Evolutionary conservation across 768 basidiomycete species (phyloP).

Genomic region (Nidularia pulvinata): DNA sequence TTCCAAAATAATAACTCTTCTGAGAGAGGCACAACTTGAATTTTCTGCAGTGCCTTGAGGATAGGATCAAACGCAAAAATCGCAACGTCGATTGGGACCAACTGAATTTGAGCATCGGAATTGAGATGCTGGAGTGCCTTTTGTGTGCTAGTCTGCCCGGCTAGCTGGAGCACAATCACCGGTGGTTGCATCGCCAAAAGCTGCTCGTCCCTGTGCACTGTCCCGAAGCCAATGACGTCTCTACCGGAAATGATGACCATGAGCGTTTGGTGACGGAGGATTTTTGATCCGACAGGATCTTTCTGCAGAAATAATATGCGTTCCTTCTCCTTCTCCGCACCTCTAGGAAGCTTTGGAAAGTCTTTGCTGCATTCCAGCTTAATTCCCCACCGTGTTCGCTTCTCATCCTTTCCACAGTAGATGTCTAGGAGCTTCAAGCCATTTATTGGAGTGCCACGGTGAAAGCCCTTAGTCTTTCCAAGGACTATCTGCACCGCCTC

Average conservation of each 20-base stretch:
- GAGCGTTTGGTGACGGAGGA: constrained; percentile 54
- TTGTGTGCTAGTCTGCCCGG: constrained; percentile 33
- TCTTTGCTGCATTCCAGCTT: constrained; percentile 32
- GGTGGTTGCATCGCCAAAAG: constrained; percentile 47
- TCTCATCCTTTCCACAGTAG: constrained; percentile 21
- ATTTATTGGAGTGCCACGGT: constrained; percentile 34
- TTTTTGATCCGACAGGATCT: constrained; percentile 36
- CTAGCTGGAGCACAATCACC: constrained; percentile 50
- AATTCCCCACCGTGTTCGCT: constrained; percentile 36
- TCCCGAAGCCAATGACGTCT: constrained; percentile 50
- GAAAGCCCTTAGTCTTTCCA: constrained; percentile 33
- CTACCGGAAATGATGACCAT: constrained; percentile 48
- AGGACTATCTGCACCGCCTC: constrained; percentile 50
- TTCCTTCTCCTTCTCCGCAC: constrained; percentile 28
- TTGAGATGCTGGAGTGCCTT: constrained; percentile 40
- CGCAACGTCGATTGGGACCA: constrained; percentile 61
- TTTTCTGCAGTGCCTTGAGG: constrained; percentile 52
- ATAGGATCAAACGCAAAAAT: constrained; percentile 66
- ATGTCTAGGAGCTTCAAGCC: constrained; percentile 32
- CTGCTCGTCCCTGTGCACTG: constrained; percentile 52
- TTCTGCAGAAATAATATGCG: no score
- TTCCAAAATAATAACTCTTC: constrained; percentile 58
- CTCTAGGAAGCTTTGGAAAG: constrained; percentile 30
- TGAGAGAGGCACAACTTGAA: constrained; percentile 39
- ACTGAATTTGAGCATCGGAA: constrained; percentile 27